Conservation (phyloP, 257 asterid genomes). For the Gynochthodes officinalis region DNA sequence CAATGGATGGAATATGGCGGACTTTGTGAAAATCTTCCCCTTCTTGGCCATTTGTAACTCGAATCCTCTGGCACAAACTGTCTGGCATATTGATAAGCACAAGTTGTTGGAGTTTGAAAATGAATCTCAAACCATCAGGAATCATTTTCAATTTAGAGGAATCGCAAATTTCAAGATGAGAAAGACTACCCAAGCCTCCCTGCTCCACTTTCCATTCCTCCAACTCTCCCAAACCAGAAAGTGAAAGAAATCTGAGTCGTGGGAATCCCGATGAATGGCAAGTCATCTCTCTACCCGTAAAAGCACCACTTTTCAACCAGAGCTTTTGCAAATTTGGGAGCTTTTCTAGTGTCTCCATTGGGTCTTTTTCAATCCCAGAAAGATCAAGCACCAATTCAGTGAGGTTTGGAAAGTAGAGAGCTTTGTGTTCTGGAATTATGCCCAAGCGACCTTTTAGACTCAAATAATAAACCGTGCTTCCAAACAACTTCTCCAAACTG, state of each 20-base stretch:
- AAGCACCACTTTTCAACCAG: neutral
- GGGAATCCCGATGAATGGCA: conserved; percentile 1
- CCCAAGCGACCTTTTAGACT: neutral
- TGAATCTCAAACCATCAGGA: neutral
- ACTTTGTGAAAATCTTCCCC: neutral
- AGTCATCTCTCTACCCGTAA: neutral
- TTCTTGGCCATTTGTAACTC: neutral
- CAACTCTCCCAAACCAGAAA: neutral
- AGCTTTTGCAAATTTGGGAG: conserved; percentile 2
- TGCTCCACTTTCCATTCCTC: neutral
- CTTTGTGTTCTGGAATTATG: neutral
- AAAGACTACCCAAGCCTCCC: conserved; percentile 7
- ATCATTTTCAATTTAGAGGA: neutral
- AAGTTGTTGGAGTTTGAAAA: neutral
- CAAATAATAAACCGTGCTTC: neutral
- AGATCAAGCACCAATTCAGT: neutral
- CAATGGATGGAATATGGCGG: neutral
- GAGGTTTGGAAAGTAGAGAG: neutral
- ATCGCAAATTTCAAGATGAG: neutral
- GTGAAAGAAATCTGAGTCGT: neutral
- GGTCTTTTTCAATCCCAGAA: neutral
- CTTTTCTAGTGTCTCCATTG: neutral
- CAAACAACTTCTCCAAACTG: neutral
- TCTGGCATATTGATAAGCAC: neutral
- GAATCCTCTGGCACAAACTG: neutral